Evolutionary conservation across 2,329 filamentous ascomycete genomes (phyloP), one percentile per base, ranked within the genome.

Genomic region (Didymellaceae sp.): DNA sequence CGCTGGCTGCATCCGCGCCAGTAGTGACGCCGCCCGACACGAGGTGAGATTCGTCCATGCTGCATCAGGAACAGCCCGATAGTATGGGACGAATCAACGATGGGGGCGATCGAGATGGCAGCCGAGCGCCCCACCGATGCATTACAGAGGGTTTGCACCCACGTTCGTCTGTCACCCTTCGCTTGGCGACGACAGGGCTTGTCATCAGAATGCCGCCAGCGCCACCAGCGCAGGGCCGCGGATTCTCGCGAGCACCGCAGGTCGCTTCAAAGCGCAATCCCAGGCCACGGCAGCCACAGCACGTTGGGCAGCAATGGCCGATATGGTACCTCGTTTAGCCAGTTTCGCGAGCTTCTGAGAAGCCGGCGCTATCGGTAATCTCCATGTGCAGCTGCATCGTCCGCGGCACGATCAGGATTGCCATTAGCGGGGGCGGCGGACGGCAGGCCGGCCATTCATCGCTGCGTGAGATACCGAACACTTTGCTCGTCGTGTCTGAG

Each of bases 21-120:
- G 60, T 62, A 54, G 58, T 32, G 47, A 46, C 50, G 49, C 55
- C 39, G 52, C 59, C n/a, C 44, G 45, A 52, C 58, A 57, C 55
- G 58, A 59, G 57, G 47, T 46, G 44, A 62, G 62, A 63, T 62
- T 50, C 34, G 28, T 30, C 58, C 49, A 62, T 35, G 21, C 62
- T 45, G 8, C 11, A 52, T 52, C 14, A 35, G 54, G 57, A 50
- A 25, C 54, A 55, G 58, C 55, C 59, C 59, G 54, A 47, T 44
- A 22, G 18, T 22, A n/a, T 50, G 55, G 57, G 44, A 51, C 57
- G 50, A 63, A 59, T 61, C 57, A 62, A 54, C 54, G 53, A 54
- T 41, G 40, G 47, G 42, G 55, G 52, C 57, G 55, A 65, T 65
- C 62, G 62, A 62, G 61, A 65, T 63, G 60, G 42, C 57, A 58